A percentile compares a stretch with the other conserved stretches of the same genome.
These are phyloP conservation scores for Pseudonectria buxi DNA, from an alignment of 2,329 filamentous ascomycete genomes.

Conservation along the genomic window DNA sequence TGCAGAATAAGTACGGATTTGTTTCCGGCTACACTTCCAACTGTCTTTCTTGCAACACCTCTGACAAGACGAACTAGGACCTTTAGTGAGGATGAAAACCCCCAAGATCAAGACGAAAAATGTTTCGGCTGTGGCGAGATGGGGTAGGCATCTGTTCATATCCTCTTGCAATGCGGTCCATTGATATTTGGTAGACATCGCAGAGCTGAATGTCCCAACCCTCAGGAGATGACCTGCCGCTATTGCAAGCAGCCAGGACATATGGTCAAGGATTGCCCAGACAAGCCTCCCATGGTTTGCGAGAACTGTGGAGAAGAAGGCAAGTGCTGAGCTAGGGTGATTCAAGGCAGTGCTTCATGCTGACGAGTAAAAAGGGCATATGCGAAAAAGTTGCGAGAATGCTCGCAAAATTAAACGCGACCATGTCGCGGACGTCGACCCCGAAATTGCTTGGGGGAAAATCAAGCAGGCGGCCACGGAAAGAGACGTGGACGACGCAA, in stretches of 20 bases:
- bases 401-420: constrained; percentile 52
- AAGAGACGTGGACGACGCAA: constrained; percentile 56
- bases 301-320: constrained; percentile 57
- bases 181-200: constrained; percentile 18
- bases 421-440: constrained; percentile 39
- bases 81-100: constrained; percentile 4
- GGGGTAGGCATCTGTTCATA: constrained; percentile 20
- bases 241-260: constrained; percentile 47
- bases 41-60: background rate
- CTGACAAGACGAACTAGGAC: background rate
- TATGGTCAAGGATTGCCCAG: constrained; percentile 55
- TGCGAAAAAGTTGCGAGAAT: constrained; percentile 48
- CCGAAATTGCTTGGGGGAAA: constrained; percentile 52
- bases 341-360: background rate
- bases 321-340: constrained; percentile 21
- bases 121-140: constrained; percentile 32
- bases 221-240: constrained; percentile 29
- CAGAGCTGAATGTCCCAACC: constrained; percentile 30
- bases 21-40: background rate
- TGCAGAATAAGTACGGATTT: background rate
- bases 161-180: background rate
- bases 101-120: constrained; percentile 18
- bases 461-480: constrained; percentile 46
- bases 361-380: constrained; percentile 42
- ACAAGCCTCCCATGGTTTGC: constrained; percentile 49